Conservation (phyloP, 768 basidiomycete genomes). For the Lepiota subincarnata region DNA sequence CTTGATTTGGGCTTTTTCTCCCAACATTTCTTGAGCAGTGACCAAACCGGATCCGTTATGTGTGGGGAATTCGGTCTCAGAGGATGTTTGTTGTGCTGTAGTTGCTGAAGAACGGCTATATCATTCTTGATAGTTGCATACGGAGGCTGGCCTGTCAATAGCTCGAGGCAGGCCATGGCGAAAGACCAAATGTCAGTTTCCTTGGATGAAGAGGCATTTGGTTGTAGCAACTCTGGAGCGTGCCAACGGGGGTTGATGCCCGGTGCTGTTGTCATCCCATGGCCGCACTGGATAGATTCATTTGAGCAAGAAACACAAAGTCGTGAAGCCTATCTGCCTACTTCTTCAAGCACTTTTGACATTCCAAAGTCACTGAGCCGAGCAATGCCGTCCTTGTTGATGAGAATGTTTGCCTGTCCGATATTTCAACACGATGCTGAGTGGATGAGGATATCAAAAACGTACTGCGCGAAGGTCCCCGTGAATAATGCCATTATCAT, state of each 20-base stretch:
- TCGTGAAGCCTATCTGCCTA: conserved; percentile 14
- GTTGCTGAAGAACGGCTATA: conserved; percentile 29
- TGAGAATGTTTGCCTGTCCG: conserved; percentile 39
- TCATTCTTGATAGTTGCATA: conserved; percentile 29
- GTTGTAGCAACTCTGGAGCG: conserved; percentile 36
- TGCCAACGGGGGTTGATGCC: conserved; percentile 34
- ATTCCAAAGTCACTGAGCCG: conserved; percentile 44
- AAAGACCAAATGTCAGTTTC: conserved; percentile 48
- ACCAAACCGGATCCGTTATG: conserved; percentile 38
- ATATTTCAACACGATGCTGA: neutral
- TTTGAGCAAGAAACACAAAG: neutral
- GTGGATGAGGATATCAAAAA: neutral
- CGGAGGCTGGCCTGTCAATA: conserved; percentile 39
- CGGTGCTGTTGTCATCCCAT: conserved; percentile 20
- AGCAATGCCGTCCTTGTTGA: conserved; percentile 34
- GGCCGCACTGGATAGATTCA: conserved; percentile 21
- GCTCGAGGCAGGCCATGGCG: conserved; percentile 43
- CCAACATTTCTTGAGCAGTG: conserved; percentile 41
- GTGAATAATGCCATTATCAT: conserved; percentile 33
- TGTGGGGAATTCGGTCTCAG: conserved; percentile 30
- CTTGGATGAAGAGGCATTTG: conserved; percentile 26
- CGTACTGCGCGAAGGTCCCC: conserved; percentile 40
- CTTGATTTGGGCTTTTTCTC: conserved; percentile 31
- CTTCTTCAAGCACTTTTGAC: conserved; percentile 35
- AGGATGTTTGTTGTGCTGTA: conserved; percentile 33